Conservation (phyloP, 208 protist genomes). For the Zelonia costaricensis region DNA sequence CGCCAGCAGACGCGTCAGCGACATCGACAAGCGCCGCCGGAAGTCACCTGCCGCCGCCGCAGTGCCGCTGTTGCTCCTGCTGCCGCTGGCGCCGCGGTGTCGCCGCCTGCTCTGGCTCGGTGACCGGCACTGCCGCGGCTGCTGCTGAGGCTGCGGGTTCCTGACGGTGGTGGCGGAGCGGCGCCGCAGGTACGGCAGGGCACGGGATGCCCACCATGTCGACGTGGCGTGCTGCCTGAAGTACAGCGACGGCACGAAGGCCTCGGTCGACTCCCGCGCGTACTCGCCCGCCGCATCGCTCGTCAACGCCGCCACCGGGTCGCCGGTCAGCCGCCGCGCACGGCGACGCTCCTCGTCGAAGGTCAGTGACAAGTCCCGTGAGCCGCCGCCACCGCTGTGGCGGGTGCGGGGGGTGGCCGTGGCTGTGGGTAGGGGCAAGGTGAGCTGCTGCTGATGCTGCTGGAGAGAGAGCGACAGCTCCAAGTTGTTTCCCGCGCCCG, state of each 20-base stretch:
- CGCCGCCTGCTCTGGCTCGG: too few relatives aligned
- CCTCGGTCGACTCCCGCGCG: slow-evolving; percentile 5
- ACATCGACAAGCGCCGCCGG: background rate
- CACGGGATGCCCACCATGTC: background rate
- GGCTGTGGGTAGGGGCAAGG: too few relatives aligned
- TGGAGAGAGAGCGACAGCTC: too few relatives aligned
- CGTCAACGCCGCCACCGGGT: background rate
- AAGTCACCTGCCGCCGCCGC: background rate
- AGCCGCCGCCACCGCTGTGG: too few relatives aligned
- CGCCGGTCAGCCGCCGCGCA: too few relatives aligned
- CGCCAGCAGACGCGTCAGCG: background rate
- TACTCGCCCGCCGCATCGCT: slow-evolving; percentile 11
- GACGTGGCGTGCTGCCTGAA: slow-evolving; percentile 3
- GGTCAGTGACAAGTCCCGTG: too few relatives aligned
- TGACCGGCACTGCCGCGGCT: too few relatives aligned
- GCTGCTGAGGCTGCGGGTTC: too few relatives aligned
- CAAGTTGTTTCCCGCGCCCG: too few relatives aligned
- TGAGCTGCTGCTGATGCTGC: too few relatives aligned
- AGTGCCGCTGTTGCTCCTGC: background rate
- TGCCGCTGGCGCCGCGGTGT: background rate
- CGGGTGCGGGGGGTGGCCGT: too few relatives aligned
- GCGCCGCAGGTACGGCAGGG: background rate
- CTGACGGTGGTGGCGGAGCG: background rate
- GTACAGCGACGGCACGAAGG: slow-evolving; percentile 23
- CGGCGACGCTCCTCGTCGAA: too few relatives aligned